Conservation (phyloP, 2,329 filamentous ascomycete genomes). For the Sporothrix pallida region DNA sequence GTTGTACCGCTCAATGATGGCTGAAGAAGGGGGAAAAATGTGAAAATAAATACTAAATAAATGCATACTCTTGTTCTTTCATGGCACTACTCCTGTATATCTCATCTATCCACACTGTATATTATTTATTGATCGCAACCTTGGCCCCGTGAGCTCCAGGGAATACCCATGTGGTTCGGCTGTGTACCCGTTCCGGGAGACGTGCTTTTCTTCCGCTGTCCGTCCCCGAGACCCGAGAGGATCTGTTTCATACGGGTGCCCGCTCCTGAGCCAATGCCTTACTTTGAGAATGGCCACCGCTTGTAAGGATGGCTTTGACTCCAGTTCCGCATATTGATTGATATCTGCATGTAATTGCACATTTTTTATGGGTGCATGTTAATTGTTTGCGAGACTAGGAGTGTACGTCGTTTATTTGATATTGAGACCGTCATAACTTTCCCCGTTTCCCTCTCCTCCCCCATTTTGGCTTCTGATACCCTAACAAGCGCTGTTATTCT, state of each 20-base stretch:
- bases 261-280: background rate
- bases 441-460: no score
- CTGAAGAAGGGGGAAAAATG: no score
- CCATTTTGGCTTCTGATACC: background rate
- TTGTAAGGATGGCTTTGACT: slow-evolving; percentile 28
- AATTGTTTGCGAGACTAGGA: no score
- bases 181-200: background rate
- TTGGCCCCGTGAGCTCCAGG: background rate
- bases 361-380: no score
- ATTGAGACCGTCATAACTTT: no score
- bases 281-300: background rate
- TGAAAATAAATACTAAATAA: no score
- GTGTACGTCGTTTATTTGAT: no score
- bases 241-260: slow-evolving; percentile 8
- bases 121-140: background rate
- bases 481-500: background rate
- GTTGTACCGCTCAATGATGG: background rate
- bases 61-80: no score
- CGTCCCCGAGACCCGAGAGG: background rate
- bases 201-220: background rate
- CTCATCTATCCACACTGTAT: background rate
- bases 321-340: slow-evolving; percentile 25
- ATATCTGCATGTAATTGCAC: background rate
- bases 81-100: no score
- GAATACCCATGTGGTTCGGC: background rate